Base-by-base conservation (phyloP, 768 basidiomycete genomes). In the Mycena amicta region DNA sequence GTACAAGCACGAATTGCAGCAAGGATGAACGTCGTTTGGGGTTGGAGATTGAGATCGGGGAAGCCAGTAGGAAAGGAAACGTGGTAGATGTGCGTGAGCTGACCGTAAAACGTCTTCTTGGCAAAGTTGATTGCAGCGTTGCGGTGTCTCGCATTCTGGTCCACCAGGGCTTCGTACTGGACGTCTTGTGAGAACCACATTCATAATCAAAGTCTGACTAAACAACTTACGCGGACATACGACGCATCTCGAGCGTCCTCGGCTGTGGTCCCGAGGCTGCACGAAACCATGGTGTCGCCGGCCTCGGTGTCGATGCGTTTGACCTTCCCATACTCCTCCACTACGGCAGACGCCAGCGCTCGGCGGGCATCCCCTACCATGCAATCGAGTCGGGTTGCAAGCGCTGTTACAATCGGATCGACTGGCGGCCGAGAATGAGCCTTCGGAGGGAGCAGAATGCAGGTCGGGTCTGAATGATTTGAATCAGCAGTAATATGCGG, bases 141-240 rank as follows among this genome's bases (percentile, higher is more conserved):
- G 2, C 39, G 57, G n/a, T 52, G n/a, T 2, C 40, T 40, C 1
- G 70, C 68, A 57, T 72, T 57, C 5, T 58, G 56, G 61, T 78
- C 75, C 6, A 74, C 67, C 39, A 66, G 62, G 31, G 71, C 41
- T 33, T 74, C 62, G 59, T 77, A 77, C 75, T 76, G n/a, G 15
- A 45, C 6, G 3, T 11, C 3, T 13, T 46, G 51, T 37, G n/a
- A n/a, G n/a, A n/a, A n/a, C n/a, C n/a, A n/a, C n/a, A n/a, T n/a
- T n/a, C n/a, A n/a, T n/a, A n/a, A n/a, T n/a, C n/a, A n/a, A n/a
- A n/a, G n/a, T n/a, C n/a, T n/a, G n/a, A n/a, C n/a, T n/a, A n/a
- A 27, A 56, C 1, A 12, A 67, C 69, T 28, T 59, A 77, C 74
- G 43, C 72, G 60, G 20, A 77, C 68, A 67, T 66, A 75, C 13